Evolutionary conservation across 148 eudicot genomes (phyloP).

Genomic region (Rhododendron williamsianum): DNA sequence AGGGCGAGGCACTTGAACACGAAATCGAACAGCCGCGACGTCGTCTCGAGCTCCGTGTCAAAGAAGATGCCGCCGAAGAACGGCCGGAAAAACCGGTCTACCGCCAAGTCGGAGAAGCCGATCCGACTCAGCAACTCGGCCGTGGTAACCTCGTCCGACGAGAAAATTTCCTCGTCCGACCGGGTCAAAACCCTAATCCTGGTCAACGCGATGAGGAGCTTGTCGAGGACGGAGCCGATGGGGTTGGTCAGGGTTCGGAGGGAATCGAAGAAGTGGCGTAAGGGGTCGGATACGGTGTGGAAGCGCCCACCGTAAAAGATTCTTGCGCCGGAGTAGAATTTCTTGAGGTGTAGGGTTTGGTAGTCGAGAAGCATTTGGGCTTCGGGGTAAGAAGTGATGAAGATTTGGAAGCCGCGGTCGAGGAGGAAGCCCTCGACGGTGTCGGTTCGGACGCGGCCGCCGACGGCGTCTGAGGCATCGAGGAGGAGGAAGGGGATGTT

Average conservation of each 20-base stretch:
- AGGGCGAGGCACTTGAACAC: conserved; percentile 80
- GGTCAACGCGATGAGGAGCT: conserved; percentile 48
- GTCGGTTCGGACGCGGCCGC: conserved; percentile 96
- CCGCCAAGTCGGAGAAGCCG: conserved; percentile 56
- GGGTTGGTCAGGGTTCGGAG: conserved; percentile 50
- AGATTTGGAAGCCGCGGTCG: conserved; percentile 97
- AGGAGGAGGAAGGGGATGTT: conserved; percentile 64
- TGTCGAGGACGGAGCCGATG: conserved; percentile 67
- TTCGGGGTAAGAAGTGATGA: conserved; percentile 93
- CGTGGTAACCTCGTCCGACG: conserved; percentile 40
- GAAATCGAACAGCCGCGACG: conserved; percentile 80
- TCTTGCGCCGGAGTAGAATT: conserved; percentile 83
- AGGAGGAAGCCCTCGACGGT: conserved; percentile 72
- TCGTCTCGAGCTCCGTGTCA: conserved; percentile 71
- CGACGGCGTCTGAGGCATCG: conserved; percentile 74
- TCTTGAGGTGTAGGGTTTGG: conserved; percentile 45
- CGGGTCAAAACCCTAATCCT: conserved; percentile 46
- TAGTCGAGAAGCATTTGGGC: conserved; percentile 61
- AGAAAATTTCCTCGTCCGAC: conserved; percentile 49
- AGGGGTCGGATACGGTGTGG: conserved; percentile 78
- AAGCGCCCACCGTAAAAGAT: conserved; percentile 51
- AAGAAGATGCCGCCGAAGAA: conserved; percentile 95
- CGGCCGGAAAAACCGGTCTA: conserved; percentile 79
- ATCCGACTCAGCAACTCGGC: conserved; percentile 39
- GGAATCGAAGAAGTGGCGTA: conserved; percentile 62